Base-by-base conservation (phyloP, 768 basidiomycete genomes). In the Mycena vulgaris region DNA sequence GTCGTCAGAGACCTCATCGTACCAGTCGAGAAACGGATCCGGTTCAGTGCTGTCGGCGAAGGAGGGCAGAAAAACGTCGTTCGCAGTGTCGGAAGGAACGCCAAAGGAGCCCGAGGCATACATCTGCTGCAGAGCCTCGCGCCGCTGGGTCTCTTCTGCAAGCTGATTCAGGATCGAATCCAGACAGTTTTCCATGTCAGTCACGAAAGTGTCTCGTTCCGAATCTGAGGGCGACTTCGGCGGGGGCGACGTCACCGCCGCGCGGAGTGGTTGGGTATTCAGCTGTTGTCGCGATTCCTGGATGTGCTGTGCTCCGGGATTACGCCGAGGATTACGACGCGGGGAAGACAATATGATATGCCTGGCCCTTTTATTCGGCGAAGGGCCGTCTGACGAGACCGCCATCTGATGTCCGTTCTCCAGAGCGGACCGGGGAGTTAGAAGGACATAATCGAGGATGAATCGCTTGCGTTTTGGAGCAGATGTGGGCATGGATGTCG, bases 121-220 rank as follows among this genome's bases (percentile, higher is more conserved):
- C 31, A 21, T 45, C 51, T 45, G 37, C n/a, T 62, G 66, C 40
- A 28, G 17, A 2, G 23, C n/a, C 30, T 56, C 52, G 23, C 60
- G 66, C 25, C 42, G 59, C n/a, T 37, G 42, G 23, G 51, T 47
- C 9, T 61, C 66, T 9, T 62, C 66, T 6, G 66, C 66, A 2
- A 62, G 66, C 5, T 55, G 42, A 31, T 62, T 62, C 25, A 68
- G 30, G 13, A 68, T 62, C 31, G 59, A 55, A n/a, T 68, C 53
- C 0, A 68, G 33, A 19, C 31, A 55, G 9, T 5, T 51, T 23
- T 69, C 56, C 49, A 63, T 14, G 21, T 68, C 60, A 13, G 56
- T 45, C 37, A 33, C 39, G 42, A 60, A 33, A 47, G 49, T 23
- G 57, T 53, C 58, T 19, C 30, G 66, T 39, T 52, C n/a, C n/a